These are phyloP conservation scores for Striga hermonthica DNA, from an alignment of 305 asterid genomes.

Conservation along the genomic window DNA sequence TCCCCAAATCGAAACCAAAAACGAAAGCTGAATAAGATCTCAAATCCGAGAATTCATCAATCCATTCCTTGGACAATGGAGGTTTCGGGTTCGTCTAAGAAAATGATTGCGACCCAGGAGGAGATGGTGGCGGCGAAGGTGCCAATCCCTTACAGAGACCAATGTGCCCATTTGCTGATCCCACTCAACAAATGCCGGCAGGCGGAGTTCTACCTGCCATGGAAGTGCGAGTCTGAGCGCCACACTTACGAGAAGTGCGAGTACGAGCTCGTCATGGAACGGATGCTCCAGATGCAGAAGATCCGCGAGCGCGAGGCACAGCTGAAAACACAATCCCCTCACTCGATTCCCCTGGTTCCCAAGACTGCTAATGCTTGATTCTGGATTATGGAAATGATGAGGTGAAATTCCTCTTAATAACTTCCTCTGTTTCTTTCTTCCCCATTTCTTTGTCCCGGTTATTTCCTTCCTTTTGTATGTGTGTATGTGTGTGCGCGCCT, in stretches of 20 bases:
- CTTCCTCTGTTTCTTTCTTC: too few species aligned
- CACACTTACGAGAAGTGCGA: slow-evolving; percentile 87
- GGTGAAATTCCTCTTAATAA: too few species aligned
- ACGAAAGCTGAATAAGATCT: not conserved
- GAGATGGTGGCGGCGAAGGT: slow-evolving; percentile 79
- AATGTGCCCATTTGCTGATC: slow-evolving; percentile 84
- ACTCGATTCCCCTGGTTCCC: slow-evolving; percentile 62
- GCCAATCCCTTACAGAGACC: slow-evolving; percentile 78
- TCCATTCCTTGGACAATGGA: slow-evolving; percentile 46
- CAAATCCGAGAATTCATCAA: slow-evolving; percentile 22
- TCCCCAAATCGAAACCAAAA: slow-evolving; percentile 17
- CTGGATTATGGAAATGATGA: slow-evolving; percentile 20
- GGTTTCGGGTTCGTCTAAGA: slow-evolving; percentile 82
- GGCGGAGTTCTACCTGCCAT: slow-evolving; percentile 78
- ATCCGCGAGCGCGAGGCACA: slow-evolving; percentile 77
- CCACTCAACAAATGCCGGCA: slow-evolving; percentile 91
- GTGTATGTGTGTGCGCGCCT: too few species aligned
- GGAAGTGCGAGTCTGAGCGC: slow-evolving; percentile 91
- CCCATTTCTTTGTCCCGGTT: too few species aligned
- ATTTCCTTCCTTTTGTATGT: too few species aligned
- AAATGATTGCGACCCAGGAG: slow-evolving; percentile 92
- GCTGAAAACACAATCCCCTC: slow-evolving; percentile 35
- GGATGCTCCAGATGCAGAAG: slow-evolving; percentile 98
- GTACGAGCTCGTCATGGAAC: slow-evolving; percentile 94
- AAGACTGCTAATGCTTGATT: slow-evolving; percentile 78